These are phyloP conservation scores for Russula virescens DNA, from an alignment of 768 basidiomycete genomes.

Conservation along the genomic window DNA sequence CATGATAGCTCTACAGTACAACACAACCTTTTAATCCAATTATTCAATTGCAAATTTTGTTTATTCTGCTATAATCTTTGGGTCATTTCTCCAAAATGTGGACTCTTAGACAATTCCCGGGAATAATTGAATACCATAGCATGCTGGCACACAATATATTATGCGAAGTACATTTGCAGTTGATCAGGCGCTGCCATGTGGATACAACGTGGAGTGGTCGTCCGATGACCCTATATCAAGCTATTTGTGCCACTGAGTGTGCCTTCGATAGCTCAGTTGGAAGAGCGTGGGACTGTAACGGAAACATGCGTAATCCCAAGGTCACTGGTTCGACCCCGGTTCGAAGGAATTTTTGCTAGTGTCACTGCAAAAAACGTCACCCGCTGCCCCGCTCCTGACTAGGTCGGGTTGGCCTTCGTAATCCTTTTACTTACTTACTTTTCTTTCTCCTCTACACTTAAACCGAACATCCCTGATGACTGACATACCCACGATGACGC, in stretches of 20 bases:
- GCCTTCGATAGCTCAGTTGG: slow-evolving; percentile 23
- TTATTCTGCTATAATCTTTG: too few relatives aligned
- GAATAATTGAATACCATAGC: too few relatives aligned
- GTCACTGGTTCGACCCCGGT: slow-evolving; percentile 23
- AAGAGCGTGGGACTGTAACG: slow-evolving; percentile 25
- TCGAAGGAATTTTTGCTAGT: slow-evolving; percentile 17
- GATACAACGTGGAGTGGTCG: too few relatives aligned
- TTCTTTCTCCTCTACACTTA: neutral
- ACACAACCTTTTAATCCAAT: too few relatives aligned
- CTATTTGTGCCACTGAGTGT: fast-evolving
- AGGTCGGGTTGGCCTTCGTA: too few relatives aligned
- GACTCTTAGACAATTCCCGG: too few relatives aligned
- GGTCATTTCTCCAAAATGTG: too few relatives aligned
- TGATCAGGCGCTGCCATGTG: too few relatives aligned
- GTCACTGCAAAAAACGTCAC: neutral
- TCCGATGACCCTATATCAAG: neutral
- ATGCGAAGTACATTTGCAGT: too few relatives aligned
- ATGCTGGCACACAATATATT: too few relatives aligned
- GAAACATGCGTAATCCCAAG: slow-evolving; percentile 15
- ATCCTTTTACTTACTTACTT: neutral
- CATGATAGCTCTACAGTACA: neutral
- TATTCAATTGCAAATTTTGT: too few relatives aligned
- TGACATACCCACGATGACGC: slow-evolving; percentile 12
- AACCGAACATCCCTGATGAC: slow-evolving; percentile 11
- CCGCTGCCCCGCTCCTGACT: neutral